A percentile compares a stretch with the other conserved stretches of the same genome.
Conservation (phyloP, 768 basidiomycete genomes). For the Leccinum sublutescens region DNA sequence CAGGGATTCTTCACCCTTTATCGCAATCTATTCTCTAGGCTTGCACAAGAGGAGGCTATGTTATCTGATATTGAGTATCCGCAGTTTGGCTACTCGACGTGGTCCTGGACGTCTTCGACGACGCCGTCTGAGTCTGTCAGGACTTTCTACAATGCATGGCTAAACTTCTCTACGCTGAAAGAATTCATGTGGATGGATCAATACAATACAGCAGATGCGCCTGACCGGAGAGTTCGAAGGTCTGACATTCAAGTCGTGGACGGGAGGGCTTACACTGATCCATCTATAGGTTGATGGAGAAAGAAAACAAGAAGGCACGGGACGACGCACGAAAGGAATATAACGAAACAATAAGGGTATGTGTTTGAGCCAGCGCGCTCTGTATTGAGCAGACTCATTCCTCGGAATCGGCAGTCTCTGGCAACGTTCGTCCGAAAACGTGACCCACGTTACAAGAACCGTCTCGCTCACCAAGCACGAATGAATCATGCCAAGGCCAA, state of each 20-base stretch:
- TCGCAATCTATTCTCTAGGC: slow-evolving; percentile 78
- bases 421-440: slow-evolving; percentile 78
- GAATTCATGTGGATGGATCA: slow-evolving; percentile 86
- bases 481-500: slow-evolving; percentile 31
- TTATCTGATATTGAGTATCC: slow-evolving; percentile 59
- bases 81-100: slow-evolving; percentile 76
- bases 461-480: slow-evolving; percentile 50
- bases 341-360: slow-evolving; percentile 84
- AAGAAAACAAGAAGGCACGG: slow-evolving; percentile 89
- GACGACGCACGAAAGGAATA: slow-evolving; percentile 89
- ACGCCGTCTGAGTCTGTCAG: slow-evolving; percentile 52
- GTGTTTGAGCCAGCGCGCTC: slow-evolving; percentile 23
- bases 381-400: not conserved
- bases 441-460: slow-evolving; percentile 81
- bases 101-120: slow-evolving; percentile 61
- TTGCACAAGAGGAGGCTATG: slow-evolving; percentile 72
- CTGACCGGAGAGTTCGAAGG: slow-evolving; percentile 83
- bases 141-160: slow-evolving; percentile 84
- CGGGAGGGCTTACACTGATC: not conserved
- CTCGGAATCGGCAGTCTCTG: slow-evolving; percentile 49
- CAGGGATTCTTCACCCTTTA: slow-evolving; percentile 93
- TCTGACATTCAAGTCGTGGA: slow-evolving; percentile 27
- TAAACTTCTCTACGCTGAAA: slow-evolving; percentile 82
- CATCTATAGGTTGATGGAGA: slow-evolving; percentile 76
- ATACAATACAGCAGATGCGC: slow-evolving; percentile 82